These are phyloP conservation scores for Aureobasidium sp. DNA, from an alignment of 2,329 filamentous ascomycete species.

Conservation along the genomic window DNA sequence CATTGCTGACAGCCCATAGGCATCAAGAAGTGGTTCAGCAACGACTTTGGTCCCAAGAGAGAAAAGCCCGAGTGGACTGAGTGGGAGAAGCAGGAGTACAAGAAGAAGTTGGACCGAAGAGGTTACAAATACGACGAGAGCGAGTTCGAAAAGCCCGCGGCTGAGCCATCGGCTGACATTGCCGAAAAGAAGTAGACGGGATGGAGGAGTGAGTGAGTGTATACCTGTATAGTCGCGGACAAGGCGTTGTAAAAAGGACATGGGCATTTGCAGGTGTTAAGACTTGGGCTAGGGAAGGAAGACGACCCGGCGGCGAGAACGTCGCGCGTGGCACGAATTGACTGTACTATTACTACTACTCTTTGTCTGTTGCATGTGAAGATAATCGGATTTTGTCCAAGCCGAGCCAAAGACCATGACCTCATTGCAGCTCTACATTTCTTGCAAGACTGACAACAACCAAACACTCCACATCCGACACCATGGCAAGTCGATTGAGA, in stretches of 20 bases:
- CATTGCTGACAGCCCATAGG: slow-evolving; percentile 17
- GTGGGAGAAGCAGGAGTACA: neutral
- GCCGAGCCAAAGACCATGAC: neutral
- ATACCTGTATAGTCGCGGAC: slow-evolving; percentile 6
- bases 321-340: neutral
- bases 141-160: neutral
- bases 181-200: neutral
- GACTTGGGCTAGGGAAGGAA: neutral
- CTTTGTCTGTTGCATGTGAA: neutral
- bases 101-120: slow-evolving; percentile 1
- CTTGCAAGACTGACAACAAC: neutral
- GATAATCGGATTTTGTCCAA: neutral
- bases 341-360: neutral
- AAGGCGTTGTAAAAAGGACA: slow-evolving; percentile 8
- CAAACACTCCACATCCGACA: neutral
- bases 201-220: neutral
- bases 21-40: slow-evolving; percentile 29
- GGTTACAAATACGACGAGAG: neutral
- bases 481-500: slow-evolving; percentile 5
- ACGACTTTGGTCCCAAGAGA: slow-evolving; percentile 26
- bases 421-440: slow-evolving; percentile 6
- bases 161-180: neutral
- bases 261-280: slow-evolving; percentile 11
- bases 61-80: slow-evolving; percentile 7
- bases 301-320: neutral